Percentiles rank a stretch among this genome's conserved stretches.
Conservation (phyloP, 1,284 basidiomycete species). For the Coniferiporia sulphurascens region DNA sequence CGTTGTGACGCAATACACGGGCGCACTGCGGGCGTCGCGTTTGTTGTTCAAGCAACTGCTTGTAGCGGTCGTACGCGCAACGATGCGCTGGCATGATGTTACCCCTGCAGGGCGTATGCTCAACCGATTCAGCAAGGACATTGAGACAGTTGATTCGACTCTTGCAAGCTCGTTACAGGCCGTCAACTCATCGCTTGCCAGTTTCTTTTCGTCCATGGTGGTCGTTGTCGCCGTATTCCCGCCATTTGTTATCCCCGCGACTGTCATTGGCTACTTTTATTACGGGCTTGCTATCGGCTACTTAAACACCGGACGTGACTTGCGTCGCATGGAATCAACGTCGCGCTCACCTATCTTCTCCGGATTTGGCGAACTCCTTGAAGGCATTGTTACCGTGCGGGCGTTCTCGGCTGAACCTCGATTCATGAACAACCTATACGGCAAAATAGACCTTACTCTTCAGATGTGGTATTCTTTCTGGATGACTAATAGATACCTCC, state of each 20-base stretch:
- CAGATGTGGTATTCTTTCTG: conserved; percentile 20
- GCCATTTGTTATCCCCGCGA: conserved; percentile 66
- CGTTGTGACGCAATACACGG: conserved; percentile 53
- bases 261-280: conserved; percentile 58
- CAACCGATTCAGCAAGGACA: conserved; percentile 70
- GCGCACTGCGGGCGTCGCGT: conserved; percentile 55
- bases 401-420: conserved; percentile 80
- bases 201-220: conserved; percentile 60
- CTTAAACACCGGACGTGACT: conserved; percentile 69
- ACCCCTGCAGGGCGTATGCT: conserved; percentile 45
- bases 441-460: conserved; percentile 62
- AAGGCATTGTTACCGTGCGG: conserved; percentile 77
- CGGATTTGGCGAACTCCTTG: conserved; percentile 75
- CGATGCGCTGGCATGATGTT: conserved; percentile 35
- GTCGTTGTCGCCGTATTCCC: conserved; percentile 57
- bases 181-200: conserved; percentile 69
- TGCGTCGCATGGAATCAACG: conserved; percentile 76
- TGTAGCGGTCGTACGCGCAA: conserved; percentile 55
- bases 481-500: conserved; percentile 26
- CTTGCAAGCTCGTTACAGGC: conserved; percentile 67
- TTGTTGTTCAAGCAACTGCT: conserved; percentile 54
- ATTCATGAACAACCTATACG: conserved; percentile 73
- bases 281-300: conserved; percentile 67
- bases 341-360: conserved; percentile 69
- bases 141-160: conserved; percentile 73